Evolutionary conservation across 441 rosid genomes (phyloP), one percentile per base, ranked within the genome.

Genomic region (Corymbia calophylla): DNA sequence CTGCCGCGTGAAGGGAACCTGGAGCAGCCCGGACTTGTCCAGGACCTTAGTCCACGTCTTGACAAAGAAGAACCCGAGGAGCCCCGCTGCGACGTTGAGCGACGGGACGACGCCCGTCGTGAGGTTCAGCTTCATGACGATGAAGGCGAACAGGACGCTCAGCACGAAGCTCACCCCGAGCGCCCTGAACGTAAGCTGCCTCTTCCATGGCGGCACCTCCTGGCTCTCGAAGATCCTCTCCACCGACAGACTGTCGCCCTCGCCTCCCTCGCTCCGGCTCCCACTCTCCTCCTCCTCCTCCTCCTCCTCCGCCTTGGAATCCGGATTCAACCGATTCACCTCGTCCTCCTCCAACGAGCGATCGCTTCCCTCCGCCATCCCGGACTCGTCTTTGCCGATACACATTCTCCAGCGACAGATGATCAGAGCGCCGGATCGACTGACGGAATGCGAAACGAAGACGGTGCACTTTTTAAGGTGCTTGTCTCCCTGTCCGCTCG

Each of bases 11-110:
- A 88, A 90, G 39, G 87, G 90, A 48, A 53, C 80, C 86, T 82
- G 86, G 62, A 90, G 66, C 25, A 77, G 86, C 68, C 88, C 88
- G 53, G 49, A 47, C 82, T 32, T 66, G 18, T 58, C 21, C 29
- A 88, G 86, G 23, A 88, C 19, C 44, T 66, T 90, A 7, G 91
- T 88, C 91, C 91, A 90, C 27, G 82, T 27, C 91, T 66, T 90
- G 53, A 90, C 7, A 87, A 90, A 86, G 88, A 86, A 88, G 90
- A 88, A 90, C 49, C 91, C 91, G 4, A 90, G 90, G 21, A 90
- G 88, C n/a, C 91, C 91, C 7, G 90, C 91, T 19, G 90, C 58
- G 29, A 90, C 88, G 84, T 90, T 90, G 53, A 90, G 87, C 48
- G 88, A 86, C 6, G 91, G 91, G 53, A 88, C 60, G 82, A 90